These are phyloP conservation scores for Pulveroboletus sp. DNA, from an alignment of 768 basidiomycete species.

Conservation along the genomic window DNA sequence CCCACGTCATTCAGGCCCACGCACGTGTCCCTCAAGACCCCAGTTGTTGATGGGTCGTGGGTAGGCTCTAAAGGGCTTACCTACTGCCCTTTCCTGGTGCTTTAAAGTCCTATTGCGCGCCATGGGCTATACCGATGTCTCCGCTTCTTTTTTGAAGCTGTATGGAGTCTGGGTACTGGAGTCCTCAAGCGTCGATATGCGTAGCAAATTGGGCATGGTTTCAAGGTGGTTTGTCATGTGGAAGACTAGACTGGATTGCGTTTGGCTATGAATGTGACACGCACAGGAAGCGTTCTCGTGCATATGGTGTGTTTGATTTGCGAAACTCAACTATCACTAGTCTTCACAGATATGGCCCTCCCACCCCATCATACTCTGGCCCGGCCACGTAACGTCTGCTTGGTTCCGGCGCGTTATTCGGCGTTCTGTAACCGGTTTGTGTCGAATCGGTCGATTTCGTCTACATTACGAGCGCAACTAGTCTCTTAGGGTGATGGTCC, in stretches of 20 bases:
- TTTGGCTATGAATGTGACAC: constrained; percentile 27
- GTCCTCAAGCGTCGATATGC: constrained; percentile 48
- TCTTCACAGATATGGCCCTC: constrained; percentile 18
- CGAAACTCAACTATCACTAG: constrained; percentile 11
- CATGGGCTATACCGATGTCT: constrained; percentile 40
- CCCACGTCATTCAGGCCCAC: constrained; percentile 32
- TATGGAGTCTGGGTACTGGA: constrained; percentile 29
- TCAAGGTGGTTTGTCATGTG: constrained; percentile 31
- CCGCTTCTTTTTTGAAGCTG: constrained; percentile 16
- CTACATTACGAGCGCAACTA: not conserved
- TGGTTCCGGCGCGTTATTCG: constrained; percentile 25
- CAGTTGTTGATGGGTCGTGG: constrained; percentile 37
- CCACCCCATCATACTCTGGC: constrained; percentile 18
- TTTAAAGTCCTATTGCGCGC: constrained; percentile 48
- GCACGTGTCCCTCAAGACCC: constrained; percentile 36
- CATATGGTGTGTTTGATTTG: constrained; percentile 7
- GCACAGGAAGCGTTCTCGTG: constrained; percentile 32
- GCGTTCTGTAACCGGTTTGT: constrained; percentile 17
- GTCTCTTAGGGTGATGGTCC: not conserved
- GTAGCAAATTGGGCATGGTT: constrained; percentile 55
- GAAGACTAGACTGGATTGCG: constrained; percentile 18
- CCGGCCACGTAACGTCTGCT: constrained; percentile 36
- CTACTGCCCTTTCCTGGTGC: constrained; percentile 45
- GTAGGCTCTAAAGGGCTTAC: constrained; percentile 9
- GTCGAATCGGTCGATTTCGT: constrained; percentile 6